Conservation (phyloP, 2,329 filamentous ascomycete genomes). For the Hypoxylon sp. region DNA sequence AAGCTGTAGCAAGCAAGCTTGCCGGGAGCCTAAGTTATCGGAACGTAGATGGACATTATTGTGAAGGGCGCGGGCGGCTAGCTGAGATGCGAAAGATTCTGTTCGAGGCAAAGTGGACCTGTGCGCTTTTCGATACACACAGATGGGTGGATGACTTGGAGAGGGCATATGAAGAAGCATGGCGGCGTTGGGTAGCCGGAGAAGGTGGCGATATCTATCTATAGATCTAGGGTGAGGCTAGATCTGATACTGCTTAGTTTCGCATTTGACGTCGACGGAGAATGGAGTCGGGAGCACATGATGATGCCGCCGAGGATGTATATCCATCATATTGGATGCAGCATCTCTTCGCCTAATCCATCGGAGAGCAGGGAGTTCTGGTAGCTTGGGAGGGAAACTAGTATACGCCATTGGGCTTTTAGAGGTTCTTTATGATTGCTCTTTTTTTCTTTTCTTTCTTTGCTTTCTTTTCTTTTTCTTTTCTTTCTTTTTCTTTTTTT, state of each 20-base stretch:
- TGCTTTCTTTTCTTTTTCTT: too few relatives aligned
- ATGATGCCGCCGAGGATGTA: conserved; percentile 1
- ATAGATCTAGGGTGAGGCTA: conserved; percentile 31
- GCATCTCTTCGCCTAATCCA: conserved; percentile 4
- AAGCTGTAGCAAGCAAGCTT: conserved; percentile 79
- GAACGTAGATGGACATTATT: conserved; percentile 60
- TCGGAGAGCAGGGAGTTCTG: conserved; percentile 31
- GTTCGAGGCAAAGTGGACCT: conserved; percentile 87
- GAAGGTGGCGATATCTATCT: conserved; percentile 96
- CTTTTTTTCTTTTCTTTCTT: too few relatives aligned
- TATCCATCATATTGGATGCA: conserved; percentile 15
- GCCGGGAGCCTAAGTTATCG: conserved; percentile 75
- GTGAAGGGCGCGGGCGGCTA: conserved; percentile 76
- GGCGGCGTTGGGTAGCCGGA: conserved; percentile 88
- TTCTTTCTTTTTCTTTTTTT: conserved; percentile 1
- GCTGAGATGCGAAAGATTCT: conserved; percentile 84
- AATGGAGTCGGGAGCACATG: conserved; percentile 24
- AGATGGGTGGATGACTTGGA: conserved; percentile 94
- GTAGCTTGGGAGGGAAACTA: conserved; percentile 12
- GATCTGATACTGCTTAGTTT: conserved; percentile 12
- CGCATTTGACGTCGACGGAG: conserved; percentile 1
- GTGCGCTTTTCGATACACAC: conserved; percentile 89
- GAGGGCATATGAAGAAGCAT: conserved; percentile 88
- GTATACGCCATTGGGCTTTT: conserved; percentile 6
- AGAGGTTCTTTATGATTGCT: conserved; percentile 15